Evolutionary conservation across 345 rosid species (phyloP).

Genomic region (Boechera stricta): DNA sequence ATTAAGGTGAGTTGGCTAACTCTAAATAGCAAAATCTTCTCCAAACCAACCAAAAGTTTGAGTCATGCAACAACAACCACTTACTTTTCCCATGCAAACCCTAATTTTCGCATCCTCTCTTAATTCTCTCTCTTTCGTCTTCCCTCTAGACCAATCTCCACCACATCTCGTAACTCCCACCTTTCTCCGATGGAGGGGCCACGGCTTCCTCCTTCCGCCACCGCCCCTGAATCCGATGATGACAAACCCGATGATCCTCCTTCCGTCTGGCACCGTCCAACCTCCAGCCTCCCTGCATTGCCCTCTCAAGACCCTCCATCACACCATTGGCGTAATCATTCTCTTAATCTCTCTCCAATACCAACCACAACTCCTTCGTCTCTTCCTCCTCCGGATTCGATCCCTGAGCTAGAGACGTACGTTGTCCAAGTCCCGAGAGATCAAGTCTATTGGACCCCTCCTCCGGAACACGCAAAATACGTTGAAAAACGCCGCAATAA

Average conservation of each 20-base stretch:
- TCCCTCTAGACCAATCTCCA: constrained; percentile 41
- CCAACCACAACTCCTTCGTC: constrained; percentile 12
- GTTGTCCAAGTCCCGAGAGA: constrained; percentile 72
- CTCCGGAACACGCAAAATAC: constrained; percentile 60
- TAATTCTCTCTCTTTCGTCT: constrained; percentile 28
- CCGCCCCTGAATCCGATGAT: constrained; percentile 33
- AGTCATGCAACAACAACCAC: constrained; percentile 43
- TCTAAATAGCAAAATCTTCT: constrained; percentile 37
- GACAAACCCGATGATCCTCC: constrained; percentile 37
- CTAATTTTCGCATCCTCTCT: constrained; percentile 43
- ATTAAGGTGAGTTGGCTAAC: constrained; percentile 33
- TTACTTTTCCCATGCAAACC: constrained; percentile 51
- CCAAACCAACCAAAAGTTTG: constrained; percentile 38
- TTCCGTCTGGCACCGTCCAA: constrained; percentile 41
- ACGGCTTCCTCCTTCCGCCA: constrained; percentile 49
- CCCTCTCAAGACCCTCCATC: constrained; percentile 39
- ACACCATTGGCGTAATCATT: constrained; percentile 42
- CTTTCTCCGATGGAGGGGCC: constrained; percentile 67
- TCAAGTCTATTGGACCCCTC: constrained; percentile 68
- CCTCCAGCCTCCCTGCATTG: constrained; percentile 38
- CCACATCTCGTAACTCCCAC: constrained; percentile 45
- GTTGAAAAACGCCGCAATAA: constrained; percentile 48
- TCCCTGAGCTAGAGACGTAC: constrained; percentile 47
- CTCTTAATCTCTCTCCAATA: constrained; percentile 36
- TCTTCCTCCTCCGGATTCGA: constrained; percentile 32